These are phyloP conservation scores for Pezicula carpinea DNA, from an alignment of 2,329 filamentous ascomycete species.

Conservation along the genomic window DNA sequence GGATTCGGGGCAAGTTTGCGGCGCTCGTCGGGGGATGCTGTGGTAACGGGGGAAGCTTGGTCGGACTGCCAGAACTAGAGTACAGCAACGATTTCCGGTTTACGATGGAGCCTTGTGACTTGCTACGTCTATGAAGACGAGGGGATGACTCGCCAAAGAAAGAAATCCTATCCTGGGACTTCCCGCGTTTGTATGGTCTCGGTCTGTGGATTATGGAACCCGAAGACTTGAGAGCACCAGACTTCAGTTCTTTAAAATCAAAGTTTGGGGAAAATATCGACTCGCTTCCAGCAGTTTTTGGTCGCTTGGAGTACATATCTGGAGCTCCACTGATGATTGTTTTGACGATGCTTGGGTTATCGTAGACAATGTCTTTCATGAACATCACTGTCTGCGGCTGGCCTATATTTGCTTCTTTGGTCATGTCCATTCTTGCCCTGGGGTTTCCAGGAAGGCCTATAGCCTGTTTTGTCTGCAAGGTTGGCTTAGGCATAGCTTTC, in stretches of 20 bases:
- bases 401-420: conserved; percentile 8
- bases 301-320: conserved; percentile 23
- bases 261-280: conserved; percentile 3
- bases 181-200: conserved; percentile 22
- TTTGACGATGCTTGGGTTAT: conserved; percentile 45
- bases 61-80: conserved; percentile 41
- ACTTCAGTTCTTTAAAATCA: conserved; percentile 6
- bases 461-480: conserved; percentile 18
- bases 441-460: conserved; percentile 24
- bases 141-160: conserved; percentile 43
- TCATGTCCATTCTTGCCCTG: conserved; percentile 12
- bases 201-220: conserved; percentile 29
- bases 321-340: conserved; percentile 43
- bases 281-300: conserved; percentile 15
- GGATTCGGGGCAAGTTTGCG: conserved; percentile 32
- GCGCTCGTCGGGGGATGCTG: conserved; percentile 35
- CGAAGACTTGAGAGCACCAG: conserved; percentile 12
- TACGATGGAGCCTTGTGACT: conserved; percentile 43
- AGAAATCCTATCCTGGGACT: conserved; percentile 33
- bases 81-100: conserved; percentile 42
- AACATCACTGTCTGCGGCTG: conserved; percentile 49
- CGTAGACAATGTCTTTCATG: conserved; percentile 50
- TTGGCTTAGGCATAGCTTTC: conserved; percentile 8
- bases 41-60: conserved; percentile 45
- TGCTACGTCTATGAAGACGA: conserved; percentile 38